These are phyloP conservation scores for Penicillium occitanis DNA, from an alignment of 2,329 filamentous ascomycete genomes.

Conservation along the genomic window DNA sequence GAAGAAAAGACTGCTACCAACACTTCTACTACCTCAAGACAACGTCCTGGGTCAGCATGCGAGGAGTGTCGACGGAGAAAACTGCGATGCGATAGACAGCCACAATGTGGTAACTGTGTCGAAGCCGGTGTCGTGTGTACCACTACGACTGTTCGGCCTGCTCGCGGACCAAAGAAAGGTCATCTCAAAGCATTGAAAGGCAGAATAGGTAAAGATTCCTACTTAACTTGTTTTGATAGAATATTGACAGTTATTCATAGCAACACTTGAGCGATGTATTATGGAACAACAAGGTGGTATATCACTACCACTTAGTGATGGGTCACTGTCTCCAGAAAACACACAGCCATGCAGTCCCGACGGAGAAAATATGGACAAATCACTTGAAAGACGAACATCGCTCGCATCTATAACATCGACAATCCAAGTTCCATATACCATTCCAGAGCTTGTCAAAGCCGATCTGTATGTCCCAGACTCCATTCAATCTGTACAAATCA, in stretches of 20 bases:
- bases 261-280: conserved; percentile 30
- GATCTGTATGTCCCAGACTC: conserved; percentile 21
- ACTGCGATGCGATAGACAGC: conserved; percentile 79
- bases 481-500: not conserved
- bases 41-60: conserved; percentile 60
- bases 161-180: conserved; percentile 83
- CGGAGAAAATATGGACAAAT: conserved; percentile 11
- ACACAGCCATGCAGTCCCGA: conserved; percentile 16
- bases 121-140: conserved; percentile 32
- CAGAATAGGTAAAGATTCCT: conserved; percentile 27
- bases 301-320: conserved; percentile 19
- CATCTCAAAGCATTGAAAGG: conserved; percentile 67
- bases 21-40: conserved; percentile 24
- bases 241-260: conserved; percentile 18
- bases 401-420: conserved; percentile 5
- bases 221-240: not conserved
- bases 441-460: conserved; percentile 22
- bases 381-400: conserved; percentile 13
- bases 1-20: conserved; percentile 14
- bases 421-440: conserved; percentile 8
- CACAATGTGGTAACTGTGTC: conserved; percentile 84
- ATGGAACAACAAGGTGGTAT: conserved; percentile 30
- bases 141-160: conserved; percentile 29
- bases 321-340: conserved; percentile 16
- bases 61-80: conserved; percentile 92